phyloP scores from a whole-genome alignment of 2,329 filamentous ascomycete genomes.

The Apiospora sp. region DNA sequence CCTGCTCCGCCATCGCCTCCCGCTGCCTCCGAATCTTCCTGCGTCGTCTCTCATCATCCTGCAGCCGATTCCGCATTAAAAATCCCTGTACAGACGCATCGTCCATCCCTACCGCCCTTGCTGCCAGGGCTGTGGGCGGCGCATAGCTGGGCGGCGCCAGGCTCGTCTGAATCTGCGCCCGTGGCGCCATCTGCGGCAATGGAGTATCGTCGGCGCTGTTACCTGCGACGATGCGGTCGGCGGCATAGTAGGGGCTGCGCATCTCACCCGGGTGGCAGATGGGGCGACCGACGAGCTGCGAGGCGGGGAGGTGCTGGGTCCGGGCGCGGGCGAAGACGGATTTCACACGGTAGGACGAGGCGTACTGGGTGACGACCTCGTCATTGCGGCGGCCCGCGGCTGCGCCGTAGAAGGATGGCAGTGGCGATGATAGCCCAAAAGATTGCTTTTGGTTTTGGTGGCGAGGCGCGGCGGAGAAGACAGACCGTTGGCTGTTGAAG shows the following conservation, averaged over 20 bases:
- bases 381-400: not conserved
- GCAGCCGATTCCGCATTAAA: not conserved
- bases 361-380: not conserved
- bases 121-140: not conserved
- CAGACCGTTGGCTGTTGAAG: not conserved
- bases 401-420: not conserved
- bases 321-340: not conserved
- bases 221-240: not conserved
- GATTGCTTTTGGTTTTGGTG: not conserved
- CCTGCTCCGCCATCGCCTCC: not conserved
- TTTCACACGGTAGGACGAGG: not conserved
- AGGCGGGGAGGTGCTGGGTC: not conserved
- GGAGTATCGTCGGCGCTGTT: not conserved
- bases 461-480: not conserved
- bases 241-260: not conserved
- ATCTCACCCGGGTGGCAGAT: not conserved
- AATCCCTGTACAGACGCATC: not conserved
- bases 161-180: not conserved
- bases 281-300: not conserved
- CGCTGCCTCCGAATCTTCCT: not conserved
- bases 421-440: not conserved
- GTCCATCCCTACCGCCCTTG: no score
- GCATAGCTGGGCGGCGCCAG: not conserved
- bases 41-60: not conserved
- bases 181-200: not conserved